These are phyloP conservation scores for Macrotyloma uniflorum DNA, from an alignment of 306 rosid genomes.

Conservation along the genomic window DNA sequence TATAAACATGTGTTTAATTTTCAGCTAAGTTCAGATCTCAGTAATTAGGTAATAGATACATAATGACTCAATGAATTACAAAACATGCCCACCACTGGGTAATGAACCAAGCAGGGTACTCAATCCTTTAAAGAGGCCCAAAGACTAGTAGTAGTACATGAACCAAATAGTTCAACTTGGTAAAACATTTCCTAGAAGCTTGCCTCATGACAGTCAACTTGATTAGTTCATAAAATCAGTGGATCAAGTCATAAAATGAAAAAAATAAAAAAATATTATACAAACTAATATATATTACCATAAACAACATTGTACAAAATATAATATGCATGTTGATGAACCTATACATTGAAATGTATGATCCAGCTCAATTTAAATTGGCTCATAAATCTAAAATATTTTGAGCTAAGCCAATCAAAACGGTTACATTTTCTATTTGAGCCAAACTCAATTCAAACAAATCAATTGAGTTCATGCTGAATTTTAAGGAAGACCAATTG, in stretches of 20 bases:
- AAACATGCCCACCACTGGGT: background rate
- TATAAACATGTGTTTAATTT: conserved; percentile 1
- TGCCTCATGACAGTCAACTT: background rate
- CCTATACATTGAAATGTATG: background rate
- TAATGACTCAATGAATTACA: background rate
- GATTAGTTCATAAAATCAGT: conserved; percentile 14
- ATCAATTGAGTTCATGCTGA: conserved; percentile 13
- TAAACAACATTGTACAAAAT: background rate
- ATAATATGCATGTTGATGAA: conserved; percentile 1
- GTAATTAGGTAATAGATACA: background rate
- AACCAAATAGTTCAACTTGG: background rate
- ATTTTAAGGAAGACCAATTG: conserved; percentile 5
- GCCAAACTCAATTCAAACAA: conserved; percentile 26
- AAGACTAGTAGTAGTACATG: conserved; percentile 7
- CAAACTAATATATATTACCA: background rate
- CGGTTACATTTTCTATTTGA: conserved; percentile 6
- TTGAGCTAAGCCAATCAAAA: background rate
- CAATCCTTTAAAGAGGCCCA: background rate
- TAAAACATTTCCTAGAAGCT: background rate
- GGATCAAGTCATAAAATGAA: background rate
- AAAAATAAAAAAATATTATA: background rate
- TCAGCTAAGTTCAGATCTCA: background rate
- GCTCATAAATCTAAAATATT: conserved; percentile 11
- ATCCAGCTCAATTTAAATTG: conserved; percentile 9
- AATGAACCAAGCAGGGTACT: conserved; percentile 19